A percentile compares a stretch with the other conserved stretches of the same genome.
These are phyloP conservation scores for Mycosphaerelloides madeirae DNA, from an alignment of 2,329 filamentous ascomycete genomes.

Conservation along the genomic window DNA sequence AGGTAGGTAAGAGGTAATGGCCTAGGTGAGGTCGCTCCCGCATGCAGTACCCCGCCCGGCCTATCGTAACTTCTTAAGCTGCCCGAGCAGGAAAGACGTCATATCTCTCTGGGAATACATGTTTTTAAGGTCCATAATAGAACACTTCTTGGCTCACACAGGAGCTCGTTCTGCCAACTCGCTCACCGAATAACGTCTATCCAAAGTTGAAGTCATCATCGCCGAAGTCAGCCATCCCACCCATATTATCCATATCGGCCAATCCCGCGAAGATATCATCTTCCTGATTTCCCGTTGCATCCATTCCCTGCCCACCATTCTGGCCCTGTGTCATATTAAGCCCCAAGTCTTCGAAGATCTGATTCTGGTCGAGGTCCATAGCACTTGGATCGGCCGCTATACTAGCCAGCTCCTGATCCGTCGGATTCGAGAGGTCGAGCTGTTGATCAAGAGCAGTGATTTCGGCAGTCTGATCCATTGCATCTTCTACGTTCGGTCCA, in stretches of 20 bases:
- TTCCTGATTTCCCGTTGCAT: conserved; percentile 23
- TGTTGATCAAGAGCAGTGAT: conserved; percentile 16
- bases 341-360: conserved; percentile 8
- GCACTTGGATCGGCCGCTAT: conserved; percentile 16
- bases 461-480: conserved; percentile 19
- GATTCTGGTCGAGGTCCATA: conserved; percentile 24
- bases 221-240: conserved; percentile 17
- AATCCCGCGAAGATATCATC: conserved; percentile 43
- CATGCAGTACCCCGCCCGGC: conserved; percentile 1
- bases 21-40: neutral
- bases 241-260: conserved; percentile 30
- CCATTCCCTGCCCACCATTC: conserved; percentile 20
- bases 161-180: too few species aligned
- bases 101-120: too few species aligned
- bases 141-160: too few species aligned
- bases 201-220: conserved; percentile 31
- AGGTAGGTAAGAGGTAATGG: neutral
- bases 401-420: conserved; percentile 22
- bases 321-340: conserved; percentile 13
- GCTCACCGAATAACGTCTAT: conserved; percentile 2
- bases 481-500: conserved; percentile 10
- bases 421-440: conserved; percentile 10
- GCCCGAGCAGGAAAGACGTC: neutral
- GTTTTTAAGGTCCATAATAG: too few species aligned
- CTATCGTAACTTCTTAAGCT: conserved; percentile 2